Percentiles rank a stretch among this genome's conserved stretches.
phyloP scores from a whole-genome alignment of 257 asterid species.

The Solanum okadae region DNA sequence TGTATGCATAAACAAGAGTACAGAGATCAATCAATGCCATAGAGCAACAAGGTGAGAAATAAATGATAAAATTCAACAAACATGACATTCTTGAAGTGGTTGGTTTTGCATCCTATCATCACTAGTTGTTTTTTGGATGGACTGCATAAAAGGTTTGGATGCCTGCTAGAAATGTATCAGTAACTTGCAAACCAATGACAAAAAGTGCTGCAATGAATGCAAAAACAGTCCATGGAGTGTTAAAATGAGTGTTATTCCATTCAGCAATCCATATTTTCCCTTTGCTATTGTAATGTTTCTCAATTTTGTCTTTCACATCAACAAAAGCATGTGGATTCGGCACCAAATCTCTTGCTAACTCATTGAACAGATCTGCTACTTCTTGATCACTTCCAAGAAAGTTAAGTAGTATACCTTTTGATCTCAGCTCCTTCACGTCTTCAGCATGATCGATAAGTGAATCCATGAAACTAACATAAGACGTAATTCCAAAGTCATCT shows the following conservation, averaged over 20 bases:
- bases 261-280: background rate
- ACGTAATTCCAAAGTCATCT: background rate
- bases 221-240: background rate
- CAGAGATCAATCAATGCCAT: background rate
- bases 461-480: conserved; percentile 2
- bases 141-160: background rate
- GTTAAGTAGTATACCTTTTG: background rate
- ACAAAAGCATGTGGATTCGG: background rate
- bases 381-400: conserved; percentile 9
- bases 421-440: conserved; percentile 4
- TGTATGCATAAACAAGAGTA: background rate
- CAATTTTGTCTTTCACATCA: background rate
- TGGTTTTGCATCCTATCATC: background rate
- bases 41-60: background rate
- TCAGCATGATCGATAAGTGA: background rate
- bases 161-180: background rate
- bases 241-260: background rate
- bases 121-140: background rate
- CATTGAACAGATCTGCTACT: conserved; percentile 4
- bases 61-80: background rate
- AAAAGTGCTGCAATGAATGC: background rate
- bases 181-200: background rate
- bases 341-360: conserved; percentile 5
- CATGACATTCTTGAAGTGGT: background rate
- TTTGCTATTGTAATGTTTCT: background rate